These are phyloP conservation scores for Aureobasidium mangrovei DNA, from an alignment of 2,329 filamentous ascomycete genomes.

Conservation along the genomic window DNA sequence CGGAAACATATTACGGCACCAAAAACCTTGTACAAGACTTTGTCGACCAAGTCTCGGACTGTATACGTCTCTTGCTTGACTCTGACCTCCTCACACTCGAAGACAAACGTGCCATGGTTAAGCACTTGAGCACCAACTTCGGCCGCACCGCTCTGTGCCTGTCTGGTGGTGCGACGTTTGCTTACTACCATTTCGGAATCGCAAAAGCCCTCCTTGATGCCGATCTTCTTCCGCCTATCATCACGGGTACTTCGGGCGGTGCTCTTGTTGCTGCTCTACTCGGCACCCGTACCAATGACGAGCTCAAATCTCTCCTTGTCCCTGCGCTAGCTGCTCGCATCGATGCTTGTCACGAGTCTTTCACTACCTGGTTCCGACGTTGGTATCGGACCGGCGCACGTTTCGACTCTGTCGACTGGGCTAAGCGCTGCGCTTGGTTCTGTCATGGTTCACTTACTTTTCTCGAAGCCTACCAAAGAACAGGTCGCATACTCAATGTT, in stretches of 20 bases:
- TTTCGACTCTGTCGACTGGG: conserved; percentile 93
- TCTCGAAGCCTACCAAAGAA: conserved; percentile 85
- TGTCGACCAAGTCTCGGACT: conserved; percentile 69
- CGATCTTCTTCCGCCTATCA: conserved; percentile 78
- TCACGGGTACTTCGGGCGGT: conserved; percentile 92
- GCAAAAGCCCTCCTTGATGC: conserved; percentile 83
- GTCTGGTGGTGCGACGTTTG: conserved; percentile 87
- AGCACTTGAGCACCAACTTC: conserved; percentile 81
- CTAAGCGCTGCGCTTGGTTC: conserved; percentile 78
- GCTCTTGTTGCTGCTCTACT: conserved; percentile 81
- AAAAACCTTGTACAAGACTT: conserved; percentile 89
- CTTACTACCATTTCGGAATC: conserved; percentile 94
- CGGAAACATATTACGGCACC: conserved; percentile 96
- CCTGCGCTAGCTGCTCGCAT: conserved; percentile 81
- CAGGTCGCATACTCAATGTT: conserved; percentile 89
- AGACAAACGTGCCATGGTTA: conserved; percentile 74
- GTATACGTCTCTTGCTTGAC: conserved; percentile 58
- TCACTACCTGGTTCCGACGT: conserved; percentile 65
- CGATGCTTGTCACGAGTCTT: conserved; percentile 71
- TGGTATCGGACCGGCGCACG: conserved; percentile 92
- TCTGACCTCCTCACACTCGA: conserved; percentile 60
- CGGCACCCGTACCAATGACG: conserved; percentile 83
- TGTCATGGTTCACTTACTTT: conserved; percentile 87
- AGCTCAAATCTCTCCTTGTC: conserved; percentile 74
- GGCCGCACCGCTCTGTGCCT: conserved; percentile 88